A percentile compares a stretch with the other conserved stretches of the same genome.
phyloP scores from a whole-genome alignment of 2,329 filamentous ascomycete genomes.

The Microsporum ferrugineum region DNA sequence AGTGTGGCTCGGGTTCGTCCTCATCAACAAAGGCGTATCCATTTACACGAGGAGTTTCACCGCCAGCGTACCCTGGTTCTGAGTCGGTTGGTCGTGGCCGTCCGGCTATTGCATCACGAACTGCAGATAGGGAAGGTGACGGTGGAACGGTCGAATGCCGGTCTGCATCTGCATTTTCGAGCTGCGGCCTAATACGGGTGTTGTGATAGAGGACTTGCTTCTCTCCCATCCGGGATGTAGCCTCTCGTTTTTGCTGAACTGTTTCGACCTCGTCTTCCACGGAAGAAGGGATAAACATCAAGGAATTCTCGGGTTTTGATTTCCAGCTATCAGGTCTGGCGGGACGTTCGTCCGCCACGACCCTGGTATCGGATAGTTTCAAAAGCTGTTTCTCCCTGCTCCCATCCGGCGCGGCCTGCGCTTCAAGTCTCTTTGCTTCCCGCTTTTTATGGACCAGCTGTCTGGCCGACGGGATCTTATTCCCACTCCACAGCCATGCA shows the following conservation, averaged over 20 bases:
- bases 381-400: conserved; percentile 45
- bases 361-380: conserved; percentile 29
- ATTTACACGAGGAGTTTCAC: conserved; percentile 79
- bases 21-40: conserved; percentile 93
- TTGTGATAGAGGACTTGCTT: conserved; percentile 72
- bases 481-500: conserved; percentile 77
- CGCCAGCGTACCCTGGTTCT: conserved; percentile 49
- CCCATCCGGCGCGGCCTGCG: conserved; percentile 50
- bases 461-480: conserved; percentile 60
- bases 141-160: conserved; percentile 44
- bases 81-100: conserved; percentile 51
- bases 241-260: conserved; percentile 55
- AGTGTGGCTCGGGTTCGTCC: conserved; percentile 37
- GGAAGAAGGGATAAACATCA: conserved; percentile 62
- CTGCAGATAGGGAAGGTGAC: conserved; percentile 73
- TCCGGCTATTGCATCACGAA: conserved; percentile 74
- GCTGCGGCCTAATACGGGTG: conserved; percentile 55
- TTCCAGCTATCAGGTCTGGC: conserved; percentile 70
- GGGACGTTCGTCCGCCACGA: conserved; percentile 53
- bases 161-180: conserved; percentile 14
- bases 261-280: conserved; percentile 48
- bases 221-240: conserved; percentile 59
- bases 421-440: conserved; percentile 58
- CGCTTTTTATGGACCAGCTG: conserved; percentile 46
- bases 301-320: conserved; percentile 59